These are phyloP conservation scores for Apiospora koreana DNA, from an alignment of 2,329 filamentous ascomycete genomes.

Conservation along the genomic window DNA sequence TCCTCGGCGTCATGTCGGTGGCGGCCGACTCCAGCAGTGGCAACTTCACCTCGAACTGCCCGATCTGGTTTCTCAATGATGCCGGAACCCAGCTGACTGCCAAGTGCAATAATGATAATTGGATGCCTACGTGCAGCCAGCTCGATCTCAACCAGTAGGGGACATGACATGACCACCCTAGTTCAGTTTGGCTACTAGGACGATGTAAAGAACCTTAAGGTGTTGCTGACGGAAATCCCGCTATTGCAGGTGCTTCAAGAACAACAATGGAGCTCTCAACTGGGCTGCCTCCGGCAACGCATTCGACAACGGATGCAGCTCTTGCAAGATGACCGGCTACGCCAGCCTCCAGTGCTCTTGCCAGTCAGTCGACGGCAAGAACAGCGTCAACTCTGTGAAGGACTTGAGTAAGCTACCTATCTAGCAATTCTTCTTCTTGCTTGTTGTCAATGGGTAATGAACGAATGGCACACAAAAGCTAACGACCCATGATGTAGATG, in stretches of 20 bases:
- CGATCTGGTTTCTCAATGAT: neutral
- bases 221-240: neutral
- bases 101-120: neutral
- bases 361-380: neutral
- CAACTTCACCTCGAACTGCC: neutral
- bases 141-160: constrained; percentile 4
- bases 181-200: neutral
- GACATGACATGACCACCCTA: neutral
- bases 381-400: neutral
- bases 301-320: neutral
- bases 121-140: neutral
- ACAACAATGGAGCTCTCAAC: neutral
- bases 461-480: neutral
- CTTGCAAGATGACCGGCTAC: neutral
- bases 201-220: neutral
- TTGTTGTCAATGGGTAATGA: too few species aligned
- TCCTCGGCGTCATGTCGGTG: neutral
- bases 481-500: neutral
- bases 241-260: neutral
- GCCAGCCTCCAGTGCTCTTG: neutral
- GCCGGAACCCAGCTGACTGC: neutral
- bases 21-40: neutral
- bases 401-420: neutral
- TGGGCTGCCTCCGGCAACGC: neutral
- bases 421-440: neutral